A percentile compares a stretch with the other conserved stretches of the same genome.
Evolutionary conservation across 495 filamentous ascomycete genomes (phyloP).

Genomic region (Baudoinia panamericana): DNA sequence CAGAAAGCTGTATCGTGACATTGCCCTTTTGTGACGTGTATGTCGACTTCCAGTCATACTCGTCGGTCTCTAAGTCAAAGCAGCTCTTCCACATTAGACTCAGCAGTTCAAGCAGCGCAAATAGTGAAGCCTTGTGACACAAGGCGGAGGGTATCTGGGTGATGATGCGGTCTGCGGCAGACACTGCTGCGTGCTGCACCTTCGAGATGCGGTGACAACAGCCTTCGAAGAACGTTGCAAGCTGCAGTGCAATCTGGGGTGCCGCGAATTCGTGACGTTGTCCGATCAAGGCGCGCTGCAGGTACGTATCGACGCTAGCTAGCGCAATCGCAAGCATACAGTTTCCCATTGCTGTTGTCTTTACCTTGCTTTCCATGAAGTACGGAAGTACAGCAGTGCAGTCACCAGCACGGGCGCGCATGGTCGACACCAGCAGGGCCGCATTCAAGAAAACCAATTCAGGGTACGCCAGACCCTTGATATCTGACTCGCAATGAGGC

Average conservation of each 20-base stretch:
- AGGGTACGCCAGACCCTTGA: slow-evolving; percentile 67
- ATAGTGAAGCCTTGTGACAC: slow-evolving; percentile 78
- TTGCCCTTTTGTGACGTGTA: slow-evolving; percentile 61
- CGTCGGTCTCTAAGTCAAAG: slow-evolving; percentile 81
- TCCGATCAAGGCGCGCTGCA: slow-evolving; percentile 58
- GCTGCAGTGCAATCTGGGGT: slow-evolving; percentile 72
- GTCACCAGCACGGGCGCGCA: slow-evolving; percentile 69
- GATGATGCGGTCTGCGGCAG: slow-evolving; percentile 75
- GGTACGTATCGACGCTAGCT: slow-evolving; percentile 57
- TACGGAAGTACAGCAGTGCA: slow-evolving; percentile 79
- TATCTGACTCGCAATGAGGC: slow-evolving; percentile 59
- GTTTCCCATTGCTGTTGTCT: slow-evolving; percentile 60
- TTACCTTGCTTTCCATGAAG: slow-evolving; percentile 81
- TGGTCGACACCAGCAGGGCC: slow-evolving; percentile 67
- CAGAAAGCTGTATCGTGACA: slow-evolving; percentile 77
- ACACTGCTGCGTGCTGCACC: slow-evolving; percentile 71
- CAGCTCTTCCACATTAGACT: slow-evolving; percentile 92
- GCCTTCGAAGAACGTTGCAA: slow-evolving; percentile 67
- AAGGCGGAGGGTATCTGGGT: slow-evolving; percentile 72
- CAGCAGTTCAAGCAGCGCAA: slow-evolving; percentile 79
- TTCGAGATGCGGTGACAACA: slow-evolving; percentile 86
- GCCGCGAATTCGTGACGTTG: slow-evolving; percentile 61
- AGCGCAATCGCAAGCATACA: slow-evolving; percentile 77
- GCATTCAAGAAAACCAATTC: slow-evolving; percentile 85
- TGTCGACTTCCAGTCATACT: slow-evolving; percentile 72